phyloP scores from a whole-genome alignment of 2,329 filamentous ascomycete species.

The Emericellopsis cladophorae region DNA sequence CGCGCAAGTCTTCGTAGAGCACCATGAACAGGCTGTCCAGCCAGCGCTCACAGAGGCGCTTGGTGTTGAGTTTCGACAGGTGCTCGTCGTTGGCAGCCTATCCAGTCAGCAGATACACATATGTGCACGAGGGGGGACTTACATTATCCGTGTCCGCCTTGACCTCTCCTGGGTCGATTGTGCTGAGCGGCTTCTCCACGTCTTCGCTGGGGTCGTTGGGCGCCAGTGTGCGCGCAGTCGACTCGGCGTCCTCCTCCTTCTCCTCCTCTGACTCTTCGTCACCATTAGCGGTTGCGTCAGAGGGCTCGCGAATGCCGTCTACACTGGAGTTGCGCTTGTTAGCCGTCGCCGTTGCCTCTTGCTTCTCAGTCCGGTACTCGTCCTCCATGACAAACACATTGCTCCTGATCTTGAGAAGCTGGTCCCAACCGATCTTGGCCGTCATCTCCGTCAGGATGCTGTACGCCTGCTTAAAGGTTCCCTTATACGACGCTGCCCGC shows the following conservation, averaged over 20 bases:
- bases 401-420: conserved; percentile 85
- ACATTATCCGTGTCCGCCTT: conserved; percentile 66
- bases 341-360: conserved; percentile 37
- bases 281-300: conserved; percentile 42
- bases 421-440: conserved; percentile 94
- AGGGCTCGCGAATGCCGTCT: conserved; percentile 61
- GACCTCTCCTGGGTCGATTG: conserved; percentile 62
- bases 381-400: conserved; percentile 99
- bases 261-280: conserved; percentile 22
- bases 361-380: conserved; percentile 85
- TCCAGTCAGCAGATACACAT: background rate
- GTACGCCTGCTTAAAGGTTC: conserved; percentile 93
- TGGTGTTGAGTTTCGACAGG: conserved; percentile 90
- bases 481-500: conserved; percentile 80
- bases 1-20: conserved; percentile 89
- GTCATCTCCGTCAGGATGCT: conserved; percentile 90
- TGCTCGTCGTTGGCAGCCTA: conserved; percentile 49
- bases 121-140: conserved; percentile 11
- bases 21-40: conserved; percentile 99
- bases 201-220: conserved; percentile 18
- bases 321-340: conserved; percentile 65
- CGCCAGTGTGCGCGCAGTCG: conserved; percentile 17
- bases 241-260: conserved; percentile 18
- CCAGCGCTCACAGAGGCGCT: conserved; percentile 94
- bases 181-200: conserved; percentile 70